Evolutionary conservation across 139 green algal species (phyloP).

Genomic region (Coccomyxa sp.): DNA sequence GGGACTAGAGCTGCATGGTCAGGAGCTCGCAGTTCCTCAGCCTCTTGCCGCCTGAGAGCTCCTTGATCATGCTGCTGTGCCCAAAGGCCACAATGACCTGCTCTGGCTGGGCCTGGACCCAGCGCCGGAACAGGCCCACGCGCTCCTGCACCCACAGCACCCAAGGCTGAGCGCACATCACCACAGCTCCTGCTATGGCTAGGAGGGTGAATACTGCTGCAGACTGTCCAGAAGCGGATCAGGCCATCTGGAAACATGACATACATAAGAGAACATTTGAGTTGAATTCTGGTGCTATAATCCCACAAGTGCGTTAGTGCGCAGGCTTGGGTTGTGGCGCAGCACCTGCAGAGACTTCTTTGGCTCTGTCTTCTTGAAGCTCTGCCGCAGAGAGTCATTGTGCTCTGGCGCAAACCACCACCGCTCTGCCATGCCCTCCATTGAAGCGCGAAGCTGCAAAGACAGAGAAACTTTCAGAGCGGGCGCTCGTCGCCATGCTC

Average conservation of each 20-base stretch:
- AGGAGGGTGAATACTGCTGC: no score
- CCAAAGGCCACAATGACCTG: constrained; percentile 62
- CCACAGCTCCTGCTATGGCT: no score
- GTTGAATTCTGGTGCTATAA: no score
- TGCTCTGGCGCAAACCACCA: constrained; percentile 55
- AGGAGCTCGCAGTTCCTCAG: constrained; percentile 65
- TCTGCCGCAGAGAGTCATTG: constrained; percentile 42
- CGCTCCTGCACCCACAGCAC: constrained; percentile 30
- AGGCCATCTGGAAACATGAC: no score
- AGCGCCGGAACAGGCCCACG: constrained; percentile 48
- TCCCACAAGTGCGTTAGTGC: no score
- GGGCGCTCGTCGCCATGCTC: no score
- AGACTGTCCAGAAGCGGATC: no score
- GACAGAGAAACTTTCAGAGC: no score
- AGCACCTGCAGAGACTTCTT: constrained; percentile 29
- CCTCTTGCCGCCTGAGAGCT: constrained; percentile 36
- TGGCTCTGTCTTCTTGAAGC: constrained; percentile 34
- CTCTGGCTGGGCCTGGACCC: constrained; percentile 49
- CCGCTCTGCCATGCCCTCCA: constrained; percentile 43
- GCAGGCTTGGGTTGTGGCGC: no score
- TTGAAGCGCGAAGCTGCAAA: constrained; percentile 22
- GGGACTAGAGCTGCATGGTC: not conserved
- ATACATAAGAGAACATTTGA: no score
- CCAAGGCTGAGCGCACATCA: no score
- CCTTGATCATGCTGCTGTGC: constrained; percentile 59